Evolutionary conservation across 1,139 yeast genomes (phyloP).

Genomic region (Yamadazyma aaseri): DNA sequence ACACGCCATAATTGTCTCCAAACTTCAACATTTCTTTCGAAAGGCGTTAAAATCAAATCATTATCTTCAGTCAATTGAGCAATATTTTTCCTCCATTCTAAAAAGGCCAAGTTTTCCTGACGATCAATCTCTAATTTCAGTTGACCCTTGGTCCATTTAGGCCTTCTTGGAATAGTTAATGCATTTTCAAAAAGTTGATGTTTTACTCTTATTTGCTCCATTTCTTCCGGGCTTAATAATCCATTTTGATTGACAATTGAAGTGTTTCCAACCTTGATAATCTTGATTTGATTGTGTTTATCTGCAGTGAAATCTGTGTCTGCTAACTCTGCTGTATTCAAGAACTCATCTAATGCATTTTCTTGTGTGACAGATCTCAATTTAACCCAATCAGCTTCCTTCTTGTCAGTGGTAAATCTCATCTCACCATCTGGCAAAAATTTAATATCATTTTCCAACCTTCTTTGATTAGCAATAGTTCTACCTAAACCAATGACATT

Average conservation of each 20-base stretch:
- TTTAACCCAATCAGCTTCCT: conserved; percentile 86
- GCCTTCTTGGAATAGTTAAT: conserved; percentile 93
- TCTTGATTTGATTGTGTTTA: conserved; percentile 76
- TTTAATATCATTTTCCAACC: conserved; percentile 66
- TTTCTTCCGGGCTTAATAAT: conserved; percentile 67
- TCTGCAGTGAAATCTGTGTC: conserved; percentile 97
- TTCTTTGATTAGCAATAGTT: conserved; percentile 73
- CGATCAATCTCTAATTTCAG: conserved; percentile 79
- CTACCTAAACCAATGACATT: conserved; percentile 85
- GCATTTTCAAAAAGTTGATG: conserved; percentile 76
- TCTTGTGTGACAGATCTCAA: conserved; percentile 94
- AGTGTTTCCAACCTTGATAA: conserved; percentile 72
- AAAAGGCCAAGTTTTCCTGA: conserved; percentile 85
- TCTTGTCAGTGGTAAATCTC: conserved; percentile 79
- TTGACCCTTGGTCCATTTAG: conserved; percentile 74
- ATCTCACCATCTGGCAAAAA: conserved; percentile 82
- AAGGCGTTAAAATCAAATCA: conserved; percentile 89
- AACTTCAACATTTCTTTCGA: conserved; percentile 94
- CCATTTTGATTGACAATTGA: conserved; percentile 45
- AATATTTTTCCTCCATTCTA: conserved; percentile 89
- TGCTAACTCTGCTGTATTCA: conserved; percentile 92
- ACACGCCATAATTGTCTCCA: conserved; percentile 99
- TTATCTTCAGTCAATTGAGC: conserved; percentile 80
- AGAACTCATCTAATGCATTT: conserved; percentile 88
- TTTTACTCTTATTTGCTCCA: conserved; percentile 55